These are phyloP conservation scores for Spathaspora gorwiae DNA, from an alignment of 805 yeast species.

Conservation along the genomic window DNA sequence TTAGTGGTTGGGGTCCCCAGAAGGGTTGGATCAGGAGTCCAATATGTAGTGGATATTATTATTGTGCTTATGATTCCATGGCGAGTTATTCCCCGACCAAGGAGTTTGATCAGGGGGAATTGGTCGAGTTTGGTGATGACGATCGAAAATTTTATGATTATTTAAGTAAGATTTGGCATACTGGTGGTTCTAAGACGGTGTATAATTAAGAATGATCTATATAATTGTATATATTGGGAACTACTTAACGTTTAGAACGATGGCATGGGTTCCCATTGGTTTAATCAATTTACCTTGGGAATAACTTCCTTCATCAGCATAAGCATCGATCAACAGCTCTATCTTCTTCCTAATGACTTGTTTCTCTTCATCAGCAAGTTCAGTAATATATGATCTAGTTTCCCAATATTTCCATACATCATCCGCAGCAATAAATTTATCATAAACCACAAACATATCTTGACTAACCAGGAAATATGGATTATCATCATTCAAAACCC, in stretches of 20 bases:
- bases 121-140: conserved; percentile 9
- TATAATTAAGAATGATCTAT: not conserved
- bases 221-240: not conserved
- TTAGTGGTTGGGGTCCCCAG: conserved; percentile 28
- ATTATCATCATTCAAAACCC: conserved; percentile 25
- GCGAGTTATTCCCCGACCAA: conserved; percentile 11
- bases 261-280: conserved; percentile 22
- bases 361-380: conserved; percentile 34
- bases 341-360: conserved; percentile 23
- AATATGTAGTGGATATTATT: conserved; percentile 31
- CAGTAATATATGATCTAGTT: conserved; percentile 52
- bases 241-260: conserved; percentile 11
- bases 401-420: conserved; percentile 48
- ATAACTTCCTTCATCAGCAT: conserved; percentile 10
- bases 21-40: conserved; percentile 40
- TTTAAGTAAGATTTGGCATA: conserved; percentile 33
- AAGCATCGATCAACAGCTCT: conserved; percentile 21
- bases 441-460: conserved; percentile 29
- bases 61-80: conserved; percentile 35
- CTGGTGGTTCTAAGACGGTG: conserved; percentile 8
- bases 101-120: conserved; percentile 4
- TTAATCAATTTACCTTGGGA: conserved; percentile 15
- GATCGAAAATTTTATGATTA: conserved; percentile 18
- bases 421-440: conserved; percentile 26
- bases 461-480: conserved; percentile 29